Conservation (phyloP, 176 grass and related monocot species). For the Oryza officinalis region DNA sequence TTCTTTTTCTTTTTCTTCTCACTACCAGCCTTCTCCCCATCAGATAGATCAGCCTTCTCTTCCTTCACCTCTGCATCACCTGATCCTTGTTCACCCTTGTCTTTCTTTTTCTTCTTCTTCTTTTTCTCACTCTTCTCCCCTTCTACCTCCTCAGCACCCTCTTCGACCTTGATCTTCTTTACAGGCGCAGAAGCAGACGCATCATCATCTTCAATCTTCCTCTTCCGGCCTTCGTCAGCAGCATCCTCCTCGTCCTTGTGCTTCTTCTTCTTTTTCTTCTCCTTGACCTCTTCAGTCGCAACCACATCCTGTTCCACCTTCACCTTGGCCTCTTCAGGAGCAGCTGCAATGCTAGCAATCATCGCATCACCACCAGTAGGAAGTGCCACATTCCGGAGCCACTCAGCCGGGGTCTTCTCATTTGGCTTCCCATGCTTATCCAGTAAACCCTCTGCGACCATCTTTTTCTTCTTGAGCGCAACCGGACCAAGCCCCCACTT, state of each 20-base stretch:
- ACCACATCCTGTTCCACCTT: slow-evolving; percentile 41
- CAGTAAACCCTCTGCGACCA: slow-evolving; percentile 69
- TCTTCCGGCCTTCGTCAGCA: slow-evolving; percentile 18
- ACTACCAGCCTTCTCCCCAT: slow-evolving; percentile 45
- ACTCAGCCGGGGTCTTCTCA: slow-evolving; percentile 84
- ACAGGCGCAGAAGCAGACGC: slow-evolving; percentile 25
- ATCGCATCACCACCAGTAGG: slow-evolving; percentile 75
- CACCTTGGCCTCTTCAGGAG: slow-evolving; percentile 46
- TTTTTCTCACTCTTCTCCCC: slow-evolving; percentile 76
- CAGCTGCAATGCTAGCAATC: slow-evolving; percentile 75
- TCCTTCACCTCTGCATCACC: slow-evolving; percentile 33
- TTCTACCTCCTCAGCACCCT: slow-evolving; percentile 36
- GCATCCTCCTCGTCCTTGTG: slow-evolving; percentile 41
- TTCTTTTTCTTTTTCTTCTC: slow-evolving; percentile 86
- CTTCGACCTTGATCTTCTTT: slow-evolving; percentile 84
- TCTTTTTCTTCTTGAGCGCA: slow-evolving; percentile 84
- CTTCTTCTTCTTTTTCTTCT: slow-evolving; percentile 79
- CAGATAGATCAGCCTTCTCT: slow-evolving; percentile 36
- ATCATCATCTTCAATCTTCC: slow-evolving; percentile 35
- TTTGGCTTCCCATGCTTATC: slow-evolving; percentile 92
- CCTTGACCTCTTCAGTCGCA: slow-evolving; percentile 25
- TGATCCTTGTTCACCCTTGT: slow-evolving; percentile 48
- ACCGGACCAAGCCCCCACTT: slow-evolving; percentile 89
- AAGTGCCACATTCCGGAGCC: slow-evolving; percentile 70
- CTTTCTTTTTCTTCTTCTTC: slow-evolving; percentile 91